phyloP scores from a whole-genome alignment of 768 basidiomycete genomes.

The Amanita rimosa region DNA sequence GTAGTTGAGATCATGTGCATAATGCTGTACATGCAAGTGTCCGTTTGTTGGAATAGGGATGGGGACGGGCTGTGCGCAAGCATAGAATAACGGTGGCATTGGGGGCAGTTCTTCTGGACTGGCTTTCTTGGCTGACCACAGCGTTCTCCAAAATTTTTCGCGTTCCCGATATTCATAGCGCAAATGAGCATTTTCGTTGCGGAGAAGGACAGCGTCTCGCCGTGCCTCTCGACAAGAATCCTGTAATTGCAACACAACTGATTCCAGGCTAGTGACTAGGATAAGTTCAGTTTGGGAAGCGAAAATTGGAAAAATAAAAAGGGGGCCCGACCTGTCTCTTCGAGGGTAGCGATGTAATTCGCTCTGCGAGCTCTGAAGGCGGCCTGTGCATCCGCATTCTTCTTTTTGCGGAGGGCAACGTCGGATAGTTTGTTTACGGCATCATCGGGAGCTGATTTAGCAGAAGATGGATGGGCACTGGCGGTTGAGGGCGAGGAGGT shows the following conservation, averaged over 20 bases:
- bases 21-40: constrained; percentile 24
- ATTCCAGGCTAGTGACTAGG: constrained; percentile 71
- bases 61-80: constrained; percentile 17
- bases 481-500: constrained; percentile 16
- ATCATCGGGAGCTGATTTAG: constrained; percentile 25
- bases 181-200: constrained; percentile 54
- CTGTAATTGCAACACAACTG: constrained; percentile 76
- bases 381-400: constrained; percentile 85
- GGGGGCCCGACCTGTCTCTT: constrained; percentile 56
- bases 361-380: constrained; percentile 74
- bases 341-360: constrained; percentile 80
- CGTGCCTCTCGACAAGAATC: constrained; percentile 67
- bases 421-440: constrained; percentile 41
- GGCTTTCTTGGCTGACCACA: constrained; percentile 57
- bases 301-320: constrained; percentile 1
- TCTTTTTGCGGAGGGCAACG: constrained; percentile 71
- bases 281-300: constrained; percentile 12
- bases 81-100: constrained; percentile 24
- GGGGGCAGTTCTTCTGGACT: constrained; percentile 45
- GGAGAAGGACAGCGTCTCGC: constrained; percentile 47
- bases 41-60: constrained; percentile 21
- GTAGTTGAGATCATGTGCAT: constrained; percentile 33
- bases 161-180: constrained; percentile 58
- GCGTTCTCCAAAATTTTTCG: constrained; percentile 60
- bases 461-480: constrained; percentile 14